A percentile compares a stretch with the other conserved stretches of the same genome.
Evolutionary conservation across 2,329 filamentous ascomycete species (phyloP).

Genomic region (Nothophaeocryptopus gaeumannii): DNA sequence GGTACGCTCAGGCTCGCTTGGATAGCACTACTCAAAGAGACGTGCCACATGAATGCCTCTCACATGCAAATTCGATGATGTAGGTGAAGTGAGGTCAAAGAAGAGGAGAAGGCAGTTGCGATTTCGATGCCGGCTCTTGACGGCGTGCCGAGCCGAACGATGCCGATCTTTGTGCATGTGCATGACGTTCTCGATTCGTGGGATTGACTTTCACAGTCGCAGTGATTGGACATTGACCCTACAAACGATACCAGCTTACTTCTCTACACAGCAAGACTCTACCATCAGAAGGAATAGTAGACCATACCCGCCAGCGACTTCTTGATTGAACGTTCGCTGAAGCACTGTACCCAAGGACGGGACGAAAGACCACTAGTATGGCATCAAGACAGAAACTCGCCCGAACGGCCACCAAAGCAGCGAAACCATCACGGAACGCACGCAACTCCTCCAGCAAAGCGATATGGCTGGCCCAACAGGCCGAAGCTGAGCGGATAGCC

Average conservation of each 20-base stretch:
- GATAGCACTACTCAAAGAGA: too few relatives aligned
- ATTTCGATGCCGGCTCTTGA: too few relatives aligned
- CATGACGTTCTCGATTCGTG: constrained; percentile 6
- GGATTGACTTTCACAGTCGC: constrained; percentile 1
- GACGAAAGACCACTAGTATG: constrained; percentile 6
- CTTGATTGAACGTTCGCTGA: constrained; percentile 12
- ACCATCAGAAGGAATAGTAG: neutral
- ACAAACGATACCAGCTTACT: too few relatives aligned
- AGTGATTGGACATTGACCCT: neutral
- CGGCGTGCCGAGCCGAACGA: neutral
- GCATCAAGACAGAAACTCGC: constrained; percentile 21
- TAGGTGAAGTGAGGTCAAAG: too few relatives aligned
- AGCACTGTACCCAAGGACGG: neutral
- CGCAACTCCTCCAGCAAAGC: constrained; percentile 24
- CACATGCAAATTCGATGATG: too few relatives aligned
- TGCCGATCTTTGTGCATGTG: too few relatives aligned
- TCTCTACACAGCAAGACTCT: too few relatives aligned
- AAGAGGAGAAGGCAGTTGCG: too few relatives aligned
- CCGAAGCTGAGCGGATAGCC: constrained; percentile 16
- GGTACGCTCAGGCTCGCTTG: too few relatives aligned
- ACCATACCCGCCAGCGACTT: constrained; percentile 4
- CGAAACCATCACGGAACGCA: constrained; percentile 11
- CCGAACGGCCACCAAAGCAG: constrained; percentile 20
- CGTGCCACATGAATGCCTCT: too few relatives aligned
- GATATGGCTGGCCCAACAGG: constrained; percentile 26